phyloP scores from a whole-genome alignment of 148 eudicot genomes.

The Tetragonia tetragonoides region DNA sequence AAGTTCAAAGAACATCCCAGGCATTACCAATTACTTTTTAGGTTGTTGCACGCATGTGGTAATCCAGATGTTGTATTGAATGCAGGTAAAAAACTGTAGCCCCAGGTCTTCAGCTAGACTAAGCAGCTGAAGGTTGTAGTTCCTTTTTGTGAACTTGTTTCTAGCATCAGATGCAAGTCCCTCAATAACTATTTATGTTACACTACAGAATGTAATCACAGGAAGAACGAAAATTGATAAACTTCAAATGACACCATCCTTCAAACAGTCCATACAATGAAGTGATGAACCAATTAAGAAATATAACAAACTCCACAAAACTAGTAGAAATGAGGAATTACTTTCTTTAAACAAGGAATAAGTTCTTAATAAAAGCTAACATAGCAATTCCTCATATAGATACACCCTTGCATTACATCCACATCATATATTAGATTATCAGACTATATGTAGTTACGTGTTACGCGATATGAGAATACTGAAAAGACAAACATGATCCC shows the following conservation, averaged over 20 bases:
- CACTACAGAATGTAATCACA: slow-evolving; percentile 70
- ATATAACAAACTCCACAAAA: slow-evolving; percentile 28
- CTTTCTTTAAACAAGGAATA: not conserved
- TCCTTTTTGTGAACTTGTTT: slow-evolving; percentile 81
- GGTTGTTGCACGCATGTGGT: slow-evolving; percentile 96
- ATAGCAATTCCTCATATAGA: slow-evolving; percentile 74
- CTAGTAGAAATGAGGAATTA: not conserved
- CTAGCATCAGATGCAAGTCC: slow-evolving; percentile 99
- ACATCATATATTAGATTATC: slow-evolving; percentile 77
- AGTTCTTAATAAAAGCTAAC: not conserved
- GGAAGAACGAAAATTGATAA: slow-evolving; percentile 1
- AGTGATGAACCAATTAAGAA: slow-evolving; percentile 11
- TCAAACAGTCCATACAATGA: too few relatives aligned
- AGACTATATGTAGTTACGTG: slow-evolving; percentile 72
- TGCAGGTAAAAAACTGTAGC: slow-evolving; percentile 72
- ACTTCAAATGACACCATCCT: too few relatives aligned
- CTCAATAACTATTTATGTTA: slow-evolving; percentile 99
- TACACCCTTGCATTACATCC: slow-evolving; percentile 69
- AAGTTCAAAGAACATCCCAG: not conserved
- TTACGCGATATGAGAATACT: slow-evolving; percentile 70
- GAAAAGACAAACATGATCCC: slow-evolving; percentile 26
- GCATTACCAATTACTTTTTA: slow-evolving; percentile 54
- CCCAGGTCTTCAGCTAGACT: slow-evolving; percentile 86
- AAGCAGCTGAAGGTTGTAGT: slow-evolving; percentile 77
- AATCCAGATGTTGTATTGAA: slow-evolving; percentile 86